Evolutionary conservation across 805 yeast genomes (phyloP), one percentile per base, ranked within the genome.

Genomic region (Peterozyma xylosa): DNA sequence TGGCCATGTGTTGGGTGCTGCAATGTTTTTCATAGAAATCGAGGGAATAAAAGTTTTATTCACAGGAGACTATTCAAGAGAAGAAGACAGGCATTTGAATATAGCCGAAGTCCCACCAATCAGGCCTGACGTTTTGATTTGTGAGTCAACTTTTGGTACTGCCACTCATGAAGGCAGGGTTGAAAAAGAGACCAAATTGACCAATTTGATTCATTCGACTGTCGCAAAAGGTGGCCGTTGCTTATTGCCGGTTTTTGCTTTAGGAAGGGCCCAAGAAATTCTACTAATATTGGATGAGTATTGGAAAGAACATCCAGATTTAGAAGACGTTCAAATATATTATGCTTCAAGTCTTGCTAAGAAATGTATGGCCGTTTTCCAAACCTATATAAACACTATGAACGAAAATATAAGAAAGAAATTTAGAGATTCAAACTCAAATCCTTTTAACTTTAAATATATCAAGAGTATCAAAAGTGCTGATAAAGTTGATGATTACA

Each of bases 1-100:
- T 7, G 99, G 99, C n/a, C 99, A 93, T 71, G 99, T 93, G 11
- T 69, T 93, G 37, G 99, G 99, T 44, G 98, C 99, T 10, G 96
- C 98, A 11, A 93, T 93, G 98, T 93, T 82, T 62, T 81, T 93
- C 51, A 78, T 93, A 40, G 99, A 93, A 62, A 84, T 93, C 54
- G 96, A 96, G 15, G 97, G 97, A 0, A 67, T 91, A 47, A 86
- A 87, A 52, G 73, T 88, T 0, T 62, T 93, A 42, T 93, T 91
- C 59, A 93, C 99, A 0, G 99, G 99, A 45, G 99, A 93, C 62
- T 93, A 87, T 58, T 91, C 98, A 3, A 73, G 99, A 55, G 98
- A 91, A 61, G 89, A 86, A 56, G 96, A 90, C 59, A 80, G 99
- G 50, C 99, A 93, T 68, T 74, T 93, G 55, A 90, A 88, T 56